Base-by-base conservation (phyloP, 257 asterid genomes). In the Fraxinus quadrangulata region DNA sequence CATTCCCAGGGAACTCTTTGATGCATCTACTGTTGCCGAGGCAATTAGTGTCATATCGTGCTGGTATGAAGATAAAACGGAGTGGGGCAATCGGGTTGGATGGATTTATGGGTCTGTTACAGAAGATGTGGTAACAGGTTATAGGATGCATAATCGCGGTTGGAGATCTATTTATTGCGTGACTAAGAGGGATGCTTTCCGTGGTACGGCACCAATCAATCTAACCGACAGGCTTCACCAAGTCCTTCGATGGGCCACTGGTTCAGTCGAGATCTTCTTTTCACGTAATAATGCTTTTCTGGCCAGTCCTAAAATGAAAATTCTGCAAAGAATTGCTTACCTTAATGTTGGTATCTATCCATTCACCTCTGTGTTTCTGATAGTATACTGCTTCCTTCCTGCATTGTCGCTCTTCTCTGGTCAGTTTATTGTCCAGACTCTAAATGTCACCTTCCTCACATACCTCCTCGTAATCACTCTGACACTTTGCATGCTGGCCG, bases 201-300 rank as follows among this genome's bases (percentile, higher is more conserved):
- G 97, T 12, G 97, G 97, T 11, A 91, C 97, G 8, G 97, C 97
- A 12, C 97, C 97, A 0, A 91, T 91, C 70, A 91, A 91, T 76
- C 80, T 91, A 45, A 91, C 93, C 0, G 97, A 91, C 67, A 80
- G 97, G 87, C 94, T 91, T 70, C 97, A 91, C 78, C 97, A 91
- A 54, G 97, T 91, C 31, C 97, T 91, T 2, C 90, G 97, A 1
- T 91, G 97, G 97, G 97, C 97, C 14, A 92, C 97, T 0, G 96
- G 97, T 0, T 92, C 96, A 0, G 96, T 90, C 1, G 96, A 92
- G 80, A 92, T 92, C 61, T 92, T 92, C 89, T 92, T 92, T 79
- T 92, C 97, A 0, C 84, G 96, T 0, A 92, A 92, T 45, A 92
- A 92, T 2, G 96, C 97, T 1, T 65, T 90, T 40, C 70, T 92